A percentile compares a stretch with the other conserved stretches of the same genome.
These are phyloP conservation scores for Immersiporthe knoxdaviesiana DNA, from an alignment of 2,329 filamentous ascomycete species.

Conservation along the genomic window DNA sequence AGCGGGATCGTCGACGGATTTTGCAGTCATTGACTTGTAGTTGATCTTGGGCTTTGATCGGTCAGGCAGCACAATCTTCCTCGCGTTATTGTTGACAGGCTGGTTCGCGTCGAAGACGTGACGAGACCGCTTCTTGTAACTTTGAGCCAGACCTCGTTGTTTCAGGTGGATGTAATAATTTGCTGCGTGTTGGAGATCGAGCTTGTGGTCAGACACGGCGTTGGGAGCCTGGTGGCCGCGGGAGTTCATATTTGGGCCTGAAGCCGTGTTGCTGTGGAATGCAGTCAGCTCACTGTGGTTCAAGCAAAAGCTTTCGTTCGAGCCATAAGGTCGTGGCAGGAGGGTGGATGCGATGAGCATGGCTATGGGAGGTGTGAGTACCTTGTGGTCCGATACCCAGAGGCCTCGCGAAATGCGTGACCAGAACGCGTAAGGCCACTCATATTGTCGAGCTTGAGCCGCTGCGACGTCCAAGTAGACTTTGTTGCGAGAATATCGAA, in stretches of 20 bases:
- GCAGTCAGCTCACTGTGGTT: neutral
- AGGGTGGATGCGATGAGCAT: neutral
- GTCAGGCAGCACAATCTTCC: neutral
- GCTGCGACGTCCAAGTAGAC: neutral
- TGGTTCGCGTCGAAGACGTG: neutral
- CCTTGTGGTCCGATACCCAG: neutral
- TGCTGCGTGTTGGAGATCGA: neutral
- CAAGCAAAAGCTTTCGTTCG: neutral
- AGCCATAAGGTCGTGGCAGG: neutral
- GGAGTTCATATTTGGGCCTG: neutral
- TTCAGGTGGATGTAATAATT: neutral
- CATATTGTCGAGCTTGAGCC: neutral
- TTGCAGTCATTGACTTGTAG: neutral
- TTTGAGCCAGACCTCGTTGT: neutral
- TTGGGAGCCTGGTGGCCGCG: neutral
- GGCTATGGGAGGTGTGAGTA: neutral
- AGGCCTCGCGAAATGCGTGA: neutral
- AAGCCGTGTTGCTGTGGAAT: neutral
- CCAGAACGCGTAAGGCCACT: neutral
- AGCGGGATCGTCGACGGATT: neutral
- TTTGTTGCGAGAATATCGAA: neutral
- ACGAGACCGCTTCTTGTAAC: neutral
- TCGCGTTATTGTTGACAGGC: neutral
- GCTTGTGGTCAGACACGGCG: neutral
- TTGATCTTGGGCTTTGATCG: neutral